Evolutionary conservation across 768 basidiomycete species (phyloP).

Genomic region (Tulasnella sp.): DNA sequence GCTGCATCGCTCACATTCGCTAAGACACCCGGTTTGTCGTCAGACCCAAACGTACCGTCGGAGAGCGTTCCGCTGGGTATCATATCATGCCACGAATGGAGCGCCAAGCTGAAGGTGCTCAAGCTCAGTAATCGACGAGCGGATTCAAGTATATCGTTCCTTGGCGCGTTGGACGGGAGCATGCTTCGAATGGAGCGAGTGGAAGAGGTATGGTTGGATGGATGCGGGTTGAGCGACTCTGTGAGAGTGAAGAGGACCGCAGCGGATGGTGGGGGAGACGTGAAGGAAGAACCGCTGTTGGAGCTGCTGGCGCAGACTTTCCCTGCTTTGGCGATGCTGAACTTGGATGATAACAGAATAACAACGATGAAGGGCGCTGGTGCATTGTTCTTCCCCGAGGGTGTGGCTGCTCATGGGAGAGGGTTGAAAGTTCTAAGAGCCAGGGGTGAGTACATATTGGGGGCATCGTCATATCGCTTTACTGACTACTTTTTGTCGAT

Average conservation of each 20-base stretch:
- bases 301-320: slow-evolving; percentile 54
- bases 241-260: slow-evolving; percentile 27
- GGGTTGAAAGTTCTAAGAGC: slow-evolving; percentile 15
- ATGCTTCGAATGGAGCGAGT: slow-evolving; percentile 45
- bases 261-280: slow-evolving; percentile 29
- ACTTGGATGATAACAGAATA: slow-evolving; percentile 65
- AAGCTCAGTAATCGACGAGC: slow-evolving; percentile 53
- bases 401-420: background rate
- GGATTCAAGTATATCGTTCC: slow-evolving; percentile 45
- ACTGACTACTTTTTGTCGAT: background rate
- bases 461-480: background rate
- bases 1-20: slow-evolving; percentile 36
- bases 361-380: slow-evolving; percentile 54
- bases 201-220: slow-evolving; percentile 66
- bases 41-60: slow-evolving; percentile 37
- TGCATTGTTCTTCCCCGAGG: slow-evolving; percentile 20
- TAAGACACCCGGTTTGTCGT: background rate
- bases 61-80: slow-evolving; percentile 57
- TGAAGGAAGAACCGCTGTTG: slow-evolving; percentile 45
- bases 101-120: slow-evolving; percentile 47
- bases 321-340: slow-evolving; percentile 56
- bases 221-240: slow-evolving; percentile 54
- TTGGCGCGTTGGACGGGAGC: slow-evolving; percentile 34
- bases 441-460: slow-evolving; percentile 1
- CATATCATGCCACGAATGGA: slow-evolving; percentile 50